phyloP scores from a whole-genome alignment of 2,329 filamentous ascomycete genomes.

The Lachnellula subtilissima region DNA sequence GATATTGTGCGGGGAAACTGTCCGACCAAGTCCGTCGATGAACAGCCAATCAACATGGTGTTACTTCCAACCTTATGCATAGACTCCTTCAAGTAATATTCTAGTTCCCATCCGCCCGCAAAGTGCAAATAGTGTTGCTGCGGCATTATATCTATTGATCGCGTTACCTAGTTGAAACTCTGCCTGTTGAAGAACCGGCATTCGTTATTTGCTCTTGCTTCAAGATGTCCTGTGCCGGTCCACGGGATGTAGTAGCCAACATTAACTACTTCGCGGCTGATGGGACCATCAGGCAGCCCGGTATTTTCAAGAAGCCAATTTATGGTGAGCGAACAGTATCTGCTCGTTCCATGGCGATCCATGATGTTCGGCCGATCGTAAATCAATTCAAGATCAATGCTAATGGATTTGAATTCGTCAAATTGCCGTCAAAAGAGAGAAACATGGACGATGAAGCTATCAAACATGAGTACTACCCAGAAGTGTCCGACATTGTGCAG shows the following conservation, averaged over 20 bases:
- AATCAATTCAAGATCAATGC: slow-evolving; percentile 1
- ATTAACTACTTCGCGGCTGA: not conserved
- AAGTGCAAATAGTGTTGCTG: not conserved
- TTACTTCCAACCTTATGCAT: no score
- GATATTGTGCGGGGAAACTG: not conserved
- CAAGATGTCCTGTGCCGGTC: not conserved
- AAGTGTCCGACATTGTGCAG: not conserved
- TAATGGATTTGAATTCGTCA: slow-evolving; percentile 5
- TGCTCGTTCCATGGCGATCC: not conserved
- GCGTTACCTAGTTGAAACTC: no score
- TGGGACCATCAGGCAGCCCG: not conserved
- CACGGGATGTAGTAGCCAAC: not conserved
- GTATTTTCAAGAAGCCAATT: not conserved
- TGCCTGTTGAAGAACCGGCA: no score
- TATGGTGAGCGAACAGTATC: not conserved
- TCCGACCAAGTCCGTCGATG: not conserved
- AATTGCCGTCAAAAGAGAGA: not conserved
- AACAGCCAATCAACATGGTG: no score
- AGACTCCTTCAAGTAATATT: no score
- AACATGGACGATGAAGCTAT: not conserved
- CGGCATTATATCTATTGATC: not conserved
- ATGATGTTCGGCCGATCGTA: not conserved
- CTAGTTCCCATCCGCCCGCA: no score
- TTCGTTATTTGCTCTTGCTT: not conserved
- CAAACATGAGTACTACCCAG: slow-evolving; percentile 1